Evolutionary conservation across 148 eudicot genomes (phyloP).

Genomic region (Suaeda aralocaspica): DNA sequence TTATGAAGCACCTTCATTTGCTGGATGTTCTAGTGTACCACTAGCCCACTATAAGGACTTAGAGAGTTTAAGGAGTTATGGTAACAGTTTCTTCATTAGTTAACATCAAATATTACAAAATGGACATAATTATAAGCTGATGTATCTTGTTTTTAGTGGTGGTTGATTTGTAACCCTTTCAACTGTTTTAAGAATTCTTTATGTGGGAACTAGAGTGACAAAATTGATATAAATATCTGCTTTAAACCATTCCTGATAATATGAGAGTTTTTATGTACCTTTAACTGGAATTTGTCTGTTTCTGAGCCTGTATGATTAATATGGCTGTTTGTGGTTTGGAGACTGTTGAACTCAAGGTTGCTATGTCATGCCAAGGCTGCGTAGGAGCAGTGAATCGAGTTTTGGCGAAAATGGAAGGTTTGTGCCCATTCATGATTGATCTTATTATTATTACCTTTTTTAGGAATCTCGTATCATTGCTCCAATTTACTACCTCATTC

Average conservation of each 20-base stretch:
- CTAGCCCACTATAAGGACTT: no score
- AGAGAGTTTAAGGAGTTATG: no score
- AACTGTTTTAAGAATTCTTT: not conserved
- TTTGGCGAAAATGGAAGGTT: constrained; percentile 85
- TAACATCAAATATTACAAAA: no score
- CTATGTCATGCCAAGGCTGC: constrained; percentile 90
- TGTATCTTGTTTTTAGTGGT: not conserved
- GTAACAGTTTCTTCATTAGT: no score
- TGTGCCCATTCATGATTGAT: constrained; percentile 27
- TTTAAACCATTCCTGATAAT: not conserved
- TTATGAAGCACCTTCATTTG: no score
- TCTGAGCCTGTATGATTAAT: not conserved
- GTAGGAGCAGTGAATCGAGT: constrained; percentile 85
- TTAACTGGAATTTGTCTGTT: no score
- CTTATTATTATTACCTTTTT: not conserved
- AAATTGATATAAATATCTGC: not conserved
- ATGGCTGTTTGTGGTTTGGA: constrained; percentile 32
- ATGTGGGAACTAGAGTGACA: not conserved
- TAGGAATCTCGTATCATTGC: not conserved
- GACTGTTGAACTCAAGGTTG: constrained; percentile 87
- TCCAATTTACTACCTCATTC: not conserved
- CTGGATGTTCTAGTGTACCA: no score
- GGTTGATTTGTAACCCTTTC: not conserved
- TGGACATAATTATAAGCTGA: not conserved
- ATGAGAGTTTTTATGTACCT: no score